Conservation (phyloP, 371 early-diverging fungal species). For the Furculomyces boomerangus region DNA sequence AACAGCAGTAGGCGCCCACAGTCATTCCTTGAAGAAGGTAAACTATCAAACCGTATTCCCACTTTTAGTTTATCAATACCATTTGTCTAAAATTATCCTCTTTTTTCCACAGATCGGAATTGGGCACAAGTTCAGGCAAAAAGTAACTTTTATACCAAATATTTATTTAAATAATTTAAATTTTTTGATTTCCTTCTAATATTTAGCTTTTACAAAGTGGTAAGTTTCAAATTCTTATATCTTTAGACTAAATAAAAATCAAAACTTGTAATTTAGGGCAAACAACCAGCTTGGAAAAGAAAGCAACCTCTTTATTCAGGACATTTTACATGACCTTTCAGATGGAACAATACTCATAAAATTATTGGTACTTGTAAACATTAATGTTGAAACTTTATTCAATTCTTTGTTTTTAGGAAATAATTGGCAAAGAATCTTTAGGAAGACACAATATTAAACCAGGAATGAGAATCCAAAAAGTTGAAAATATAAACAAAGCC, state of each 20-base stretch:
- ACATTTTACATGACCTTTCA: constrained; percentile 50
- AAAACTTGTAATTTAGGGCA: constrained; percentile 51
- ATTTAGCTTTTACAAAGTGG: constrained; percentile 66
- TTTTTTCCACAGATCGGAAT: constrained; percentile 49
- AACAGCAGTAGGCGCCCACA: too few species aligned
- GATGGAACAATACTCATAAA: constrained; percentile 75
- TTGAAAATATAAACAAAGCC: constrained; percentile 91
- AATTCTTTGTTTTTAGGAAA: constrained; percentile 6
- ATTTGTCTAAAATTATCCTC: too few species aligned
- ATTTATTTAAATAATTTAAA: neutral
- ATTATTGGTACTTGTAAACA: constrained; percentile 40
- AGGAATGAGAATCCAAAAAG: constrained; percentile 79
- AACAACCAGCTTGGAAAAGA: constrained; percentile 67
- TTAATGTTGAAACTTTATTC: neutral
- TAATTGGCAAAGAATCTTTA: constrained; percentile 22
- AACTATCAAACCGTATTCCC: too few species aligned
- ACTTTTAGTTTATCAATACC: too few species aligned
- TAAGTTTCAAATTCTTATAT: constrained; percentile 7
- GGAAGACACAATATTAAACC: constrained; percentile 64
- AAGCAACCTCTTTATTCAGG: constrained; percentile 35
- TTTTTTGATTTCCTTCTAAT: neutral
- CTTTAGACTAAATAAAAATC: neutral
- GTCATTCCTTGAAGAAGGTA: too few species aligned
- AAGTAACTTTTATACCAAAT: constrained; percentile 33
- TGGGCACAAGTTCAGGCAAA: constrained; percentile 82